Conservation (phyloP, 352 stramenopile genomes). For the Globisporangium camurandrum region DNA sequence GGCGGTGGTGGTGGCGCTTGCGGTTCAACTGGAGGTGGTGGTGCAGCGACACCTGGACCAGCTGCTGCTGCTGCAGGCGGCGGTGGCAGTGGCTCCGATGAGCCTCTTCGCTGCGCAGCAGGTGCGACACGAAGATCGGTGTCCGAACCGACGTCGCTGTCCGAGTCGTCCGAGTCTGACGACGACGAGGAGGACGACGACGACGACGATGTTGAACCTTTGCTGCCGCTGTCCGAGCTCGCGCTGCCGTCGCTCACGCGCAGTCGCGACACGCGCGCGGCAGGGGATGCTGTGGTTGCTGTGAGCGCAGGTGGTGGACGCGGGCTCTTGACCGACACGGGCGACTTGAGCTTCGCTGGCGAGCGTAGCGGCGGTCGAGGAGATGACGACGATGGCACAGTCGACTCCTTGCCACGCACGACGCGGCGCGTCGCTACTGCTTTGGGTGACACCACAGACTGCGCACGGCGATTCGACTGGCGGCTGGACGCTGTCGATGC, state of each 20-base stretch:
- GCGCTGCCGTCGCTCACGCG: slow-evolving; percentile 52
- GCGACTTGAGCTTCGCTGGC: neutral
- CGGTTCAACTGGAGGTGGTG: slow-evolving; percentile 1
- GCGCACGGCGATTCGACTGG: neutral
- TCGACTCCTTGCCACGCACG: slow-evolving; percentile 10
- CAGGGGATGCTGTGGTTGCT: slow-evolving; percentile 3
- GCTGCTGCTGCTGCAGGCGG: neutral
- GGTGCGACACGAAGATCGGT: slow-evolving; percentile 1
- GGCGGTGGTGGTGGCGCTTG: slow-evolving; percentile 15
- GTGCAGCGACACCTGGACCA: neutral
- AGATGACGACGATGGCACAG: slow-evolving; percentile 14
- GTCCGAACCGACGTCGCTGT: slow-evolving; percentile 11
- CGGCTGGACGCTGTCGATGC: neutral
- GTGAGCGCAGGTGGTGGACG: neutral
- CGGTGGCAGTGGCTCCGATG: neutral
- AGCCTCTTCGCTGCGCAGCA: slow-evolving; percentile 3
- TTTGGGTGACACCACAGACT: neutral
- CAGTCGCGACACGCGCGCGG: slow-evolving; percentile 19
- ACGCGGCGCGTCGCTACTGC: neutral
- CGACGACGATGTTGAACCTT: slow-evolving; percentile 14
- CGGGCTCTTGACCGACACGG: slow-evolving; percentile 4
- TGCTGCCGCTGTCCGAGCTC: slow-evolving; percentile 47
- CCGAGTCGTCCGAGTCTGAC: slow-evolving; percentile 17
- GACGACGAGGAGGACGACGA: slow-evolving; percentile 36
- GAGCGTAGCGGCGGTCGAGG: slow-evolving; percentile 18